phyloP scores from a whole-genome alignment of 495 filamentous ascomycete genomes.

The Trichocladium uniseriatum region DNA sequence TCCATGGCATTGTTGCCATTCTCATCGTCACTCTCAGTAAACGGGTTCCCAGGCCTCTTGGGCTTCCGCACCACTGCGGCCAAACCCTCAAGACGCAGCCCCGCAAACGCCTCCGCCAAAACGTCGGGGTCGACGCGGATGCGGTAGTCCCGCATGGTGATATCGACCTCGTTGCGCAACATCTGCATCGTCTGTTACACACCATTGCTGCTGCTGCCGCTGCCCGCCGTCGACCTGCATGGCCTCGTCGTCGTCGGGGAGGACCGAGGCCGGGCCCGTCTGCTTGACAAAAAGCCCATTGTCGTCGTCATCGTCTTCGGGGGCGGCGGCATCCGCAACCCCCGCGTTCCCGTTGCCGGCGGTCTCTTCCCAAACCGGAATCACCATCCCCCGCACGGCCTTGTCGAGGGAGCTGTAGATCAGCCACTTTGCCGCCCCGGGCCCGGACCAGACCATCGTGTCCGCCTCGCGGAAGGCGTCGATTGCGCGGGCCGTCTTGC shows the following conservation, averaged over 20 bases:
- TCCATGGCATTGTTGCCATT: neutral
- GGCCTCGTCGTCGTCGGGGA: neutral
- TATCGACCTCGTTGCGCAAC: neutral
- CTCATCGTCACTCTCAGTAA: neutral
- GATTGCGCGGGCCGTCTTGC: neutral
- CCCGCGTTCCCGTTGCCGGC: neutral
- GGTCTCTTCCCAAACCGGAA: neutral
- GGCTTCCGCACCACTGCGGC: neutral
- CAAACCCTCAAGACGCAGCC: neutral
- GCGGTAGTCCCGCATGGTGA: neutral
- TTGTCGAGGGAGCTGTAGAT: neutral
- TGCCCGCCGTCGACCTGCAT: neutral
- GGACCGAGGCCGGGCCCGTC: neutral
- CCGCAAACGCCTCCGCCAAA: neutral
- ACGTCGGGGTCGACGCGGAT: neutral
- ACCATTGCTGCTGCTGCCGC: neutral
- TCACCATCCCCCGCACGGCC: neutral
- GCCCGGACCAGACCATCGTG: neutral
- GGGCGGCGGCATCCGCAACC: too few relatives aligned
- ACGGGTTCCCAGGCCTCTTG: neutral
- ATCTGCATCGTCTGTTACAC: neutral
- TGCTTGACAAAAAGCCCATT: neutral
- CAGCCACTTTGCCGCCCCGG: neutral
- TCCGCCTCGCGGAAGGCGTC: neutral
- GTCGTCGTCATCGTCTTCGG: neutral